These are phyloP conservation scores for Trypanosoma theileri DNA, from an alignment of 208 protist species.

Conservation along the genomic window DNA sequence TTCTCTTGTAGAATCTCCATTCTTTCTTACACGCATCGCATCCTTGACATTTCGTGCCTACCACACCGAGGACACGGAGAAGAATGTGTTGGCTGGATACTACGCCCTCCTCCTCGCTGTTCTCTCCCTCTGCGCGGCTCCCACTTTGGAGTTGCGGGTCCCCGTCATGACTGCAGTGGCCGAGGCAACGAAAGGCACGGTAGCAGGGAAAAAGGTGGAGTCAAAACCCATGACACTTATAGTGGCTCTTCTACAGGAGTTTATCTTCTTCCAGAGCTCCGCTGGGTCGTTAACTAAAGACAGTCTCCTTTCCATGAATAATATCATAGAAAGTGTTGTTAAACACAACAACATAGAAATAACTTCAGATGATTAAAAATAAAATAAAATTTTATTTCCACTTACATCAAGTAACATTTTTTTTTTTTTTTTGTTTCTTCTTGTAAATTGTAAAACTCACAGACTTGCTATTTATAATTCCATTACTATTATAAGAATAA, in stretches of 20 bases:
- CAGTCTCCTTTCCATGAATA: slow-evolving; percentile 46
- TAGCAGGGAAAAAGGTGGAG: slow-evolving; percentile 19
- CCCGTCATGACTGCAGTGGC: slow-evolving; percentile 68
- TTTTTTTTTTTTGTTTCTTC: slow-evolving; percentile 20
- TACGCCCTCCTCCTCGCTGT: slow-evolving; percentile 71
- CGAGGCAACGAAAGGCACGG: slow-evolving; percentile 32
- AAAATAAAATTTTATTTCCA: slow-evolving; percentile 16
- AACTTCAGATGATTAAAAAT: slow-evolving; percentile 13
- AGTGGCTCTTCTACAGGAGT: slow-evolving; percentile 85
- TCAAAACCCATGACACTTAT: slow-evolving; percentile 67
- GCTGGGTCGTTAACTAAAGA: slow-evolving; percentile 66
- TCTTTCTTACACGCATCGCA: slow-evolving; percentile 19
- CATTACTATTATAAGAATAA: too few relatives aligned
- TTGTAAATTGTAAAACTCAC: not conserved
- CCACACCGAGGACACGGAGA: slow-evolving; percentile 36
- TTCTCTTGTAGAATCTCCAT: slow-evolving; percentile 12
- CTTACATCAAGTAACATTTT: slow-evolving; percentile 12
- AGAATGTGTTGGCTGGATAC: slow-evolving; percentile 79
- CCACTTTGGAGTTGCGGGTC: slow-evolving; percentile 39
- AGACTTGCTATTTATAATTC: not conserved
- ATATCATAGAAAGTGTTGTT: slow-evolving; percentile 46
- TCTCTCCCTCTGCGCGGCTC: slow-evolving; percentile 43
- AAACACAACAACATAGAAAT: slow-evolving; percentile 59
- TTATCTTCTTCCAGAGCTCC: slow-evolving; percentile 83
- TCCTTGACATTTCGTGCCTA: slow-evolving; percentile 22